Conservation (phyloP, 148 eudicot species). For the Chenopodium formosanum region DNA sequence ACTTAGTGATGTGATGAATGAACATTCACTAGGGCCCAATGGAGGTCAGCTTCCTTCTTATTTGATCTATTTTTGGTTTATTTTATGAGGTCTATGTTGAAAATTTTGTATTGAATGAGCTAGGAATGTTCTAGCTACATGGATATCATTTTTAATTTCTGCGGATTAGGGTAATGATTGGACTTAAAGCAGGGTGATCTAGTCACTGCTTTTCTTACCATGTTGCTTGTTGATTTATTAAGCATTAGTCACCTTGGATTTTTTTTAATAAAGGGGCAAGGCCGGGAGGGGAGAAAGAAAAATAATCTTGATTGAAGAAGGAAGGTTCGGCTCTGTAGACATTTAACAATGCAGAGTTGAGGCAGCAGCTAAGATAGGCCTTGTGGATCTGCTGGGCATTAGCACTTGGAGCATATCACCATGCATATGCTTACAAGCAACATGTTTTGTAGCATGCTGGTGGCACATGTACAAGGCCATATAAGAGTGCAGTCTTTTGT, state of each 20-base stretch:
- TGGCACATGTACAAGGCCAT: too few species aligned
- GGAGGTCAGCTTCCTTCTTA: conserved; percentile 58
- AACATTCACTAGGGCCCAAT: conserved; percentile 97
- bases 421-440: too few species aligned
- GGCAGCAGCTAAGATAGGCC: too few species aligned
- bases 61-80: background rate
- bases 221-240: background rate
- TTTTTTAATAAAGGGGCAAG: background rate
- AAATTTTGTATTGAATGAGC: background rate
- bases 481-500: too few species aligned
- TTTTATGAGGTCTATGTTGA: background rate
- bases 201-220: background rate
- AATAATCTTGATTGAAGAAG: background rate
- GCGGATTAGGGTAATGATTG: background rate
- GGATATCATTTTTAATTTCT: background rate
- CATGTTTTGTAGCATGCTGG: too few species aligned
- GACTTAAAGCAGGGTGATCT: background rate
- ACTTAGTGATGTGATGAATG: conserved; percentile 87
- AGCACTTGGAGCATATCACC: too few species aligned
- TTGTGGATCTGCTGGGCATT: too few species aligned
- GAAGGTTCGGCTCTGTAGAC: background rate
- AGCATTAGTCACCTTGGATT: background rate
- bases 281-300: background rate
- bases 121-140: background rate
- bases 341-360: background rate